Base-by-base conservation (phyloP, 2,329 filamentous ascomycete genomes). In the Fusarium domesticum region DNA sequence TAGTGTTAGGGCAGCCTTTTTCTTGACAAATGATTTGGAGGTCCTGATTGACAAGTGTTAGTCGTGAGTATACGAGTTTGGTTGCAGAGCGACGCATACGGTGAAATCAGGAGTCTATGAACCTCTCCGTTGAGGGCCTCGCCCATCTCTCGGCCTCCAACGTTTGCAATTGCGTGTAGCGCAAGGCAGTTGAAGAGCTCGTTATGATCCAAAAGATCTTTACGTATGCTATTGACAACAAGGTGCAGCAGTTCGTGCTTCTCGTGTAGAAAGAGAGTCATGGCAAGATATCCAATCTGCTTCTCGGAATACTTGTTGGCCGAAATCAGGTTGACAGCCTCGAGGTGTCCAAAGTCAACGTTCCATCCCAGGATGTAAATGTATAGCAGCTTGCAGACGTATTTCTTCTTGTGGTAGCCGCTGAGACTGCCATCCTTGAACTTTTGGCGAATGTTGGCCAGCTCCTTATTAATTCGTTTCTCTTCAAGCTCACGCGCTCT, bases 351-450 rank as follows among this genome's bases (percentile, higher is more conserved):
- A 69, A 98, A 98, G 68, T 97, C 95, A 70, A 98, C 92, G 67
- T 98, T 92, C 87, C 93, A 98, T 37, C 93, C 93, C 54, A 98
- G 81, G 48, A 98, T 98, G 70, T 98, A 98, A 62, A 98, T 97
- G 69, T 98, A 98, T 50, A 98, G 77, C 57, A 98, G 82, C 83
- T 98, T 98, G 88, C 93, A 98, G 57, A 98, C 93, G 67, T 98
- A 98, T 87, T 98, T 98, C 80, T 98, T 98, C 77, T 95, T 96
- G 76, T 96, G 90, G 66, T 98, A 98, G 56, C 93, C 95, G 65
- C 86, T 96, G 46, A 98, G 75, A 64, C 80, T 93, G 54, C 90
- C 91, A 67, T 93, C 88, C 79, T 95, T 96, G 76, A 97, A 98
- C 72, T 97, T 97, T 73, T 96, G 89, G 63, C 84, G 84, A 67